Evolutionary conservation across 768 basidiomycete genomes (phyloP).

Genomic region (Mycena olivaceomarginata): DNA sequence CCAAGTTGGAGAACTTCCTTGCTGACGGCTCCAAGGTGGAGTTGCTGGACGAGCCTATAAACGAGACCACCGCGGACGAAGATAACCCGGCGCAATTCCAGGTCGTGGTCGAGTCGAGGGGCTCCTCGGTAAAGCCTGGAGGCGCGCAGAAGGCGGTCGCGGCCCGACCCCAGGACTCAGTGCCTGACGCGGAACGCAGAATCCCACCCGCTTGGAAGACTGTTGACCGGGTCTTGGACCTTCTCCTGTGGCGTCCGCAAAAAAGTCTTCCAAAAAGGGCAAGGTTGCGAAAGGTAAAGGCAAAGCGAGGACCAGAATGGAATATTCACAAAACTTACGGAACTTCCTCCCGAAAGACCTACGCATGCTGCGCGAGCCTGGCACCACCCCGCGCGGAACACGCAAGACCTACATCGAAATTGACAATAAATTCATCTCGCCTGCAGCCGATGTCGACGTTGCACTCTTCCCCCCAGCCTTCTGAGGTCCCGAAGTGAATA

Average conservation of each 20-base stretch:
- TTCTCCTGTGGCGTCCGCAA: slow-evolving; percentile 76
- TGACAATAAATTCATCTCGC: no score
- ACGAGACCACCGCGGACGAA: slow-evolving; percentile 57
- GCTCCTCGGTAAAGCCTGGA: slow-evolving; percentile 56
- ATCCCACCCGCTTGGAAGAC: slow-evolving; percentile 92
- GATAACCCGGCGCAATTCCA: slow-evolving; percentile 58
- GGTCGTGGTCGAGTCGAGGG: slow-evolving; percentile 60
- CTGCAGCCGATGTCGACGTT: no score
- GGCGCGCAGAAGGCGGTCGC: slow-evolving; percentile 44
- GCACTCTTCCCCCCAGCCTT: no score
- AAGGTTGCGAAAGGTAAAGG: slow-evolving; percentile 18
- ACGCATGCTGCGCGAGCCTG: no score
- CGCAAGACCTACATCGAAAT: no score
- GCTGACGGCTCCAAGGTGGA: slow-evolving; percentile 79
- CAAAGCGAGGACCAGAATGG: slow-evolving; percentile 51
- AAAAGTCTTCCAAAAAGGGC: slow-evolving; percentile 44
- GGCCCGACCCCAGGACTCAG: slow-evolving; percentile 59
- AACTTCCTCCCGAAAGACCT: no score
- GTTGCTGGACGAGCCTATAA: slow-evolving; percentile 70
- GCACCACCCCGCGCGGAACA: no score
- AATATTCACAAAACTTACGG: no score
- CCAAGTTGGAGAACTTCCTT: slow-evolving; percentile 88
- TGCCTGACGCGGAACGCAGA: slow-evolving; percentile 81
- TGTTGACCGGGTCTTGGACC: slow-evolving; percentile 91
- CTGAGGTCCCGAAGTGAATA: no score